Percentiles rank a stretch among this genome's conserved stretches.
These are phyloP conservation scores for Smittium culicis DNA, from an alignment of 371 early-diverging fungal species.

Conservation along the genomic window DNA sequence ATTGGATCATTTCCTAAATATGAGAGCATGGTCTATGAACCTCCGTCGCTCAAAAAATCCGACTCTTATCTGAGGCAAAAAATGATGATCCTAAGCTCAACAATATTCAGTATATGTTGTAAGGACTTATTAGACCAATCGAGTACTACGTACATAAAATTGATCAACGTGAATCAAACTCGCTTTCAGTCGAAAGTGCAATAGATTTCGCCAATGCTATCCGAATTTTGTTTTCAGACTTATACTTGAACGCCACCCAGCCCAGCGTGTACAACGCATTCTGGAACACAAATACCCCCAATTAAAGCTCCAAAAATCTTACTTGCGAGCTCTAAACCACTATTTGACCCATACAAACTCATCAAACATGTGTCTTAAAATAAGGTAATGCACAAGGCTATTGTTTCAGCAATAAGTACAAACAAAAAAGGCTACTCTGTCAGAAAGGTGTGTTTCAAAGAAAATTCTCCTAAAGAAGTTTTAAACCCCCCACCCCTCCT, in stretches of 20 bases:
- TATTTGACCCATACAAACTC: not conserved
- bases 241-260: not conserved
- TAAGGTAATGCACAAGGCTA: not conserved
- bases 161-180: not conserved
- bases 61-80: not conserved
- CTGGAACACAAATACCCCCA: not conserved
- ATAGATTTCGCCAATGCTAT: not conserved
- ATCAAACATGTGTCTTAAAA: not conserved
- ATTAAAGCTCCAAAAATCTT: not conserved
- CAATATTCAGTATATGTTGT: not conserved
- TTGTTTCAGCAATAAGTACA: not conserved
- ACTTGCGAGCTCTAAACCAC: not conserved
- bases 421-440: not conserved
- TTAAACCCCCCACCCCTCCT: not conserved
- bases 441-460: not conserved
- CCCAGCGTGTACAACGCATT: not conserved
- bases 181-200: not conserved
- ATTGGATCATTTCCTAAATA: not conserved
- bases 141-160: not conserved
- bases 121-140: not conserved
- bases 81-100: not conserved
- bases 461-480: not conserved
- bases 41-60: not conserved
- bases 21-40: not conserved
- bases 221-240: not conserved